A percentile compares a stretch with the other conserved stretches of the same genome.
Conservation (phyloP, 2,329 filamentous ascomycete species). For the Colletotrichum trifolii region DNA sequence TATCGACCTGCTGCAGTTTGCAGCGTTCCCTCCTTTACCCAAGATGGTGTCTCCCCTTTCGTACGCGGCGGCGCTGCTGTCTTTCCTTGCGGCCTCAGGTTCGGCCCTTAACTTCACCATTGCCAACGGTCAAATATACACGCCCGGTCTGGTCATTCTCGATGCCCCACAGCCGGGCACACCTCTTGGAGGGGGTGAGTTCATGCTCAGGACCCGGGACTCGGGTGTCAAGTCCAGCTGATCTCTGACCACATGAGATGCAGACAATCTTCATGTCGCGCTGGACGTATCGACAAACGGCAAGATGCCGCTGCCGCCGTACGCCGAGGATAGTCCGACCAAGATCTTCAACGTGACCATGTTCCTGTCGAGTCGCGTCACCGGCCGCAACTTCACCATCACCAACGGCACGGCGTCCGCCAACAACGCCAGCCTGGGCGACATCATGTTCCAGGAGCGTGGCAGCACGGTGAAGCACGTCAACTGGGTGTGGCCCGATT, state of each 20-base stretch:
- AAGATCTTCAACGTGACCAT: constrained; percentile 73
- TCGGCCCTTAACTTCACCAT: constrained; percentile 63
- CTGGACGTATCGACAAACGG: constrained; percentile 76
- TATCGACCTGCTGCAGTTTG: constrained; percentile 18
- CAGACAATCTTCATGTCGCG: constrained; percentile 70
- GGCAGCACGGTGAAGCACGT: constrained; percentile 79
- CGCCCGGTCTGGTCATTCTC: constrained; percentile 74
- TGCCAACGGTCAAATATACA: constrained; percentile 74
- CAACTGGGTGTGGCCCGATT: constrained; percentile 78
- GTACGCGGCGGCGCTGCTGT: constrained; percentile 39
- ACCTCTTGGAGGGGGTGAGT: constrained; percentile 70
- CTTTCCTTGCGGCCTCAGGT: constrained; percentile 41
- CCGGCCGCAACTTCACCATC: constrained; percentile 74
- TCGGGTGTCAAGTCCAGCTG: neutral
- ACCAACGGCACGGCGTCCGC: constrained; percentile 68
- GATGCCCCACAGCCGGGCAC: constrained; percentile 74
- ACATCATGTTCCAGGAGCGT: constrained; percentile 72
- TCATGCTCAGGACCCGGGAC: neutral
- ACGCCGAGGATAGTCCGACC: constrained; percentile 63
- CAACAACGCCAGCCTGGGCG: constrained; percentile 65
- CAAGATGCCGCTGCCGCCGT: constrained; percentile 68
- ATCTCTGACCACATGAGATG: constrained; percentile 35
- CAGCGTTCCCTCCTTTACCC: neutral
- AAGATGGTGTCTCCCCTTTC: constrained; percentile 27
- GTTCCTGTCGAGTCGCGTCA: constrained; percentile 73